phyloP scores from a whole-genome alignment of 768 basidiomycete genomes.

The Suillus decipiens region DNA sequence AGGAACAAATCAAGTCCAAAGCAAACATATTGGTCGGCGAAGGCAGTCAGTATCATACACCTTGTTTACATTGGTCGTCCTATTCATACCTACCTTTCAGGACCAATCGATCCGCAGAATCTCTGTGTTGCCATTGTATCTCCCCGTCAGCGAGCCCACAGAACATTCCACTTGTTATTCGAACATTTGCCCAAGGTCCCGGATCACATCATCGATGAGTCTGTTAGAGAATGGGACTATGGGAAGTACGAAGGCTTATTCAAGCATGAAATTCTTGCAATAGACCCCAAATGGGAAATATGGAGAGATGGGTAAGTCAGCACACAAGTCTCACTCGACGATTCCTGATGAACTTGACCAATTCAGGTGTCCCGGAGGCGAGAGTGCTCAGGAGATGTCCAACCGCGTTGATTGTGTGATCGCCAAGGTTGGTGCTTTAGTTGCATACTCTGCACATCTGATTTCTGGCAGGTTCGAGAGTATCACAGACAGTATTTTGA shows the following conservation, averaged over 20 bases:
- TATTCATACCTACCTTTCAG: slow-evolving; percentile 36
- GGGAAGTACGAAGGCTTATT: slow-evolving; percentile 87
- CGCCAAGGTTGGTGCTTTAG: slow-evolving; percentile 47
- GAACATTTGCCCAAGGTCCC: slow-evolving; percentile 47
- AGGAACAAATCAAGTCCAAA: slow-evolving; percentile 64
- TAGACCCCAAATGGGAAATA: slow-evolving; percentile 68
- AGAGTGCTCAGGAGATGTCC: slow-evolving; percentile 79
- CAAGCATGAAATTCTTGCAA: slow-evolving; percentile 73
- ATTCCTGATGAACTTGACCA: slow-evolving; percentile 14
- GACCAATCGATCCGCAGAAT: slow-evolving; percentile 76
- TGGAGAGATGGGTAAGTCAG: slow-evolving; percentile 76
- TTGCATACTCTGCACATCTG: neutral
- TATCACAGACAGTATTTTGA: slow-evolving; percentile 73
- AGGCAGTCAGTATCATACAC: slow-evolving; percentile 56
- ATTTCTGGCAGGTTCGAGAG: slow-evolving; percentile 57
- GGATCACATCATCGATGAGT: slow-evolving; percentile 60
- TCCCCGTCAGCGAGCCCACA: slow-evolving; percentile 83
- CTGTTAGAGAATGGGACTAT: slow-evolving; percentile 87
- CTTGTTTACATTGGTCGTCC: neutral
- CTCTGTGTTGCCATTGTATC: slow-evolving; percentile 78
- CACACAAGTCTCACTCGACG: neutral
- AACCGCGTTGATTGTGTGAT: slow-evolving; percentile 78
- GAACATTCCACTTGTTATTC: slow-evolving; percentile 84
- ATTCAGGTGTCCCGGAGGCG: slow-evolving; percentile 82
- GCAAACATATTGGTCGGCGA: slow-evolving; percentile 72